These are phyloP conservation scores for Cyclotella cryptica DNA, from an alignment of 108 stramenopile genomes.

Conservation along the genomic window DNA sequence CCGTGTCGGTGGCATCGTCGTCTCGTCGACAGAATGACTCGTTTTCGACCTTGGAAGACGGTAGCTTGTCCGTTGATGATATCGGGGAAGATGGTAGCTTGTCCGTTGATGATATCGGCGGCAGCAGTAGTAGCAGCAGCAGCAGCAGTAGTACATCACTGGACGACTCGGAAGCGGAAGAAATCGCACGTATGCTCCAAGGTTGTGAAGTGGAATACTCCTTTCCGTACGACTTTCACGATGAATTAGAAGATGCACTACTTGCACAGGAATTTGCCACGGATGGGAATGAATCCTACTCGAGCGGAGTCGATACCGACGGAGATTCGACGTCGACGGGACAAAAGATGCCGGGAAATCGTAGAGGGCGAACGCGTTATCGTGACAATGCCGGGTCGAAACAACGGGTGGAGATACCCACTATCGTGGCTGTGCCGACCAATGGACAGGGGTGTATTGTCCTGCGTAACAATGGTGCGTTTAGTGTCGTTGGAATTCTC, in stretches of 20 bases:
- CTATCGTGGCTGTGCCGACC: slow-evolving; percentile 70
- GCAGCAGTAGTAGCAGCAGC: not conserved
- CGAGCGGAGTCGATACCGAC: not conserved
- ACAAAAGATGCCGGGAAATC: not conserved
- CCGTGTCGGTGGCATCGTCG: not conserved
- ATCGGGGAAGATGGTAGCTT: not conserved
- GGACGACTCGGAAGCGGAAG: slow-evolving; percentile 22
- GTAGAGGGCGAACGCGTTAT: slow-evolving; percentile 26
- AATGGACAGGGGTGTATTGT: slow-evolving; percentile 79
- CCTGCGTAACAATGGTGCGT: slow-evolving; percentile 77
- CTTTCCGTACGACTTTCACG: slow-evolving; percentile 29
- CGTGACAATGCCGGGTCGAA: slow-evolving; percentile 59
- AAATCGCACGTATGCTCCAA: slow-evolving; percentile 7
- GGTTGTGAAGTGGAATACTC: slow-evolving; percentile 50
- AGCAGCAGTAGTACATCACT: slow-evolving; percentile 1
- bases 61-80: not conserved
- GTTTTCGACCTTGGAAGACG: slow-evolving; percentile 2
- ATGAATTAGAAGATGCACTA: slow-evolving; percentile 38
- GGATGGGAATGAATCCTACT: slow-evolving; percentile 14
- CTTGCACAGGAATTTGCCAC: slow-evolving; percentile 19
- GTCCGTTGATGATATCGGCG: not conserved
- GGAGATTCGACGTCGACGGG: not conserved
- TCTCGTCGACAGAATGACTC: not conserved
- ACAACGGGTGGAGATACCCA: slow-evolving; percentile 56
- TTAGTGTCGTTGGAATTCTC: slow-evolving; percentile 72